Evolutionary conservation across 352 stramenopile genomes (phyloP), one percentile per base, ranked within the genome.

Genomic region (Phytopythium montanum): DNA sequence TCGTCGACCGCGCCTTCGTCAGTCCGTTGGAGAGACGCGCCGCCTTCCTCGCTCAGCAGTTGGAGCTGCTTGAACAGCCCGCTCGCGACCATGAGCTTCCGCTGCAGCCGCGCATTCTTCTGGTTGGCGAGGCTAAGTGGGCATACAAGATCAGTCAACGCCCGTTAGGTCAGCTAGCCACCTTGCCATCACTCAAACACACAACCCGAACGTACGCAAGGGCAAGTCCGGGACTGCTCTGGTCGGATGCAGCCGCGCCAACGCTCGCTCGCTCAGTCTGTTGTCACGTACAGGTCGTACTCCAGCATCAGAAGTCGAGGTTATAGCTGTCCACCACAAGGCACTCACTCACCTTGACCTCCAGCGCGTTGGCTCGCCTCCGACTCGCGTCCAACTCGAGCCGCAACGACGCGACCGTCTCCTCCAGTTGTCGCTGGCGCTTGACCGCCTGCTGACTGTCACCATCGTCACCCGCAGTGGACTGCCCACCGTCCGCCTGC

Each of bases 381-480:
- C 51, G 51, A 42, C 21, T 56, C 10, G 51, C 51, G 31, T 46
- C 51, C 51, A 56, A 13, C 31, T 56, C 33, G 9, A 8, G 51
- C 14, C 36, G 33, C 13, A 56, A 31, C 31, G 33, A 31, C 10
- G 33, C 51, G 8, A 56, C 31, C 13, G 25, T 26, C n/a, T n/a
- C 33, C 19, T 59, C 38, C 2, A 28, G 14, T 28, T 33, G 25
- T 10, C 26, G 53, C 21, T 59, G 23, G 5, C 53, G 53, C 23
- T 48, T 56, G 57, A 56, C 9, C 19, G 52, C 64, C 48, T 64
- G 70, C 6, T 41, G 48, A 16, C n/a, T 54, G 26, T 36, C 48
- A 18, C 16, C 36, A 49, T 69, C 23, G 16, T 48, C 36, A 5
- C 10, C 36, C 6, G 21, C 8, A 25, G 21, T 10, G 23, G 29